Evolutionary conservation across 129 eudicot genomes (phyloP).

Genomic region (Dittrichia graveolens): DNA sequence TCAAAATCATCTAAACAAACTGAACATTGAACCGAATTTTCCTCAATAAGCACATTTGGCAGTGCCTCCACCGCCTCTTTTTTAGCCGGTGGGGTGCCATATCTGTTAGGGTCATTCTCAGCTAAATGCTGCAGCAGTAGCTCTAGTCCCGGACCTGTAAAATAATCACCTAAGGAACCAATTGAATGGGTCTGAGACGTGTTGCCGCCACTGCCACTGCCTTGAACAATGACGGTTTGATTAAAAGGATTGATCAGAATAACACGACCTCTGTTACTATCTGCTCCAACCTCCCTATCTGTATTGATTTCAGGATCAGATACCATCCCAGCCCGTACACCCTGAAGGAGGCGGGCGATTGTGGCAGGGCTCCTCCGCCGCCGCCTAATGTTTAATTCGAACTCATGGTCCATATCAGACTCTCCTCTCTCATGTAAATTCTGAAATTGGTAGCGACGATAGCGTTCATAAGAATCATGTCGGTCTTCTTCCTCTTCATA

Average conservation of each 20-base stretch:
- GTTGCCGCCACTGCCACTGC: conserved; percentile 37
- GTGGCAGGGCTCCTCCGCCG: conserved; percentile 63
- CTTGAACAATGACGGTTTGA: conserved; percentile 72
- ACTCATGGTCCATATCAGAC: conserved; percentile 54
- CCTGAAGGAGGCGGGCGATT: conserved; percentile 62
- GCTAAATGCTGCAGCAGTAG: conserved; percentile 74
- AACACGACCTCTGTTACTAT: conserved; percentile 41
- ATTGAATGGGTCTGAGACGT: conserved; percentile 44
- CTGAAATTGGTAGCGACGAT: conserved; percentile 26
- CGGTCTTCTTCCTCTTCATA: conserved; percentile 41
- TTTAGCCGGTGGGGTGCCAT: conserved; percentile 81
- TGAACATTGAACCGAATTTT: conserved; percentile 56
- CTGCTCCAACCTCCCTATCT: conserved; percentile 9
- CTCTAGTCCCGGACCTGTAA: conserved; percentile 81
- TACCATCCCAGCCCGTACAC: conserved; percentile 44
- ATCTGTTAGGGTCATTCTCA: conserved; percentile 82
- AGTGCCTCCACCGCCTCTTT: conserved; percentile 75
- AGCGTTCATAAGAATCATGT: conserved; percentile 4
- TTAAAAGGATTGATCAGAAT: conserved; percentile 75
- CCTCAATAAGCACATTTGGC: conserved; percentile 58
- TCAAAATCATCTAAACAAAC: conserved; percentile 93
- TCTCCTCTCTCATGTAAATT: conserved; percentile 33
- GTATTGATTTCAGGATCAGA: conserved; percentile 39
- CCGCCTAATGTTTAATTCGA: conserved; percentile 36
- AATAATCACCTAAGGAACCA: conserved; percentile 80